Percentiles rank a stretch among this genome's conserved stretches.
These are phyloP conservation scores for Candolleomyces aberdarensis DNA, from an alignment of 768 basidiomycete genomes.

Conservation along the genomic window DNA sequence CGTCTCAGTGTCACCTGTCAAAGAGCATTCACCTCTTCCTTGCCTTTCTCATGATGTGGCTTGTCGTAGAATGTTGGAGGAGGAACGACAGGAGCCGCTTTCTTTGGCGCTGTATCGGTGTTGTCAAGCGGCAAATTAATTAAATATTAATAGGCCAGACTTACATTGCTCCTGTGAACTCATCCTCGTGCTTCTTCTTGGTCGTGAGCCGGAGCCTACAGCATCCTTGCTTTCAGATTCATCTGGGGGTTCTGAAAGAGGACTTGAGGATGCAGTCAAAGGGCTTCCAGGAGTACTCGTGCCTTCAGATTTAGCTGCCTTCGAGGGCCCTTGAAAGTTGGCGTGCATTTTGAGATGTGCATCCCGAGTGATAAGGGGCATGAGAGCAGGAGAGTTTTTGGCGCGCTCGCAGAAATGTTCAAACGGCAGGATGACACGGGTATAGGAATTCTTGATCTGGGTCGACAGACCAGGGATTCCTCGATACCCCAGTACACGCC, in stretches of 20 bases:
- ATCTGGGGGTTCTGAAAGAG: slow-evolving; percentile 77
- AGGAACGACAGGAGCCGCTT: slow-evolving; percentile 33
- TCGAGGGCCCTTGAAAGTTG: slow-evolving; percentile 41
- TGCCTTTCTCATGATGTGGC: slow-evolving; percentile 40
- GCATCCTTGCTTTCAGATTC: slow-evolving; percentile 63
- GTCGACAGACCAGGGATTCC: slow-evolving; percentile 80
- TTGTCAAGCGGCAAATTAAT: slow-evolving; percentile 5
- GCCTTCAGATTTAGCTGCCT: slow-evolving; percentile 42
- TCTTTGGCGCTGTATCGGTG: slow-evolving; percentile 31
- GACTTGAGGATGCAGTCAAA: slow-evolving; percentile 73
- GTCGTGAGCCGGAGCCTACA: slow-evolving; percentile 41
- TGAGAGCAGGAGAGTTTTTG: slow-evolving; percentile 56
- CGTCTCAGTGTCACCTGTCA: slow-evolving; percentile 20
- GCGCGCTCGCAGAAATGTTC: slow-evolving; percentile 85
- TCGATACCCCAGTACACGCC: slow-evolving; percentile 77
- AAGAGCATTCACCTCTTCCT: slow-evolving; percentile 44
- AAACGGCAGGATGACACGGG: slow-evolving; percentile 91
- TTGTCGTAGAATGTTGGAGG: slow-evolving; percentile 49
- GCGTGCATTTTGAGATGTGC: slow-evolving; percentile 49
- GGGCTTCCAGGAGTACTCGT: slow-evolving; percentile 70
- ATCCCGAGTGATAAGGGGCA: slow-evolving; percentile 43
- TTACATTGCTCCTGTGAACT: slow-evolving; percentile 48
- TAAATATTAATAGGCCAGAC: slow-evolving; percentile 24
- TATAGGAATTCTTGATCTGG: slow-evolving; percentile 88
- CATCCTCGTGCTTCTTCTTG: slow-evolving; percentile 52